Conservation (phyloP, 1,284 basidiomycete genomes). For the Sporisorium exsertum region DNA sequence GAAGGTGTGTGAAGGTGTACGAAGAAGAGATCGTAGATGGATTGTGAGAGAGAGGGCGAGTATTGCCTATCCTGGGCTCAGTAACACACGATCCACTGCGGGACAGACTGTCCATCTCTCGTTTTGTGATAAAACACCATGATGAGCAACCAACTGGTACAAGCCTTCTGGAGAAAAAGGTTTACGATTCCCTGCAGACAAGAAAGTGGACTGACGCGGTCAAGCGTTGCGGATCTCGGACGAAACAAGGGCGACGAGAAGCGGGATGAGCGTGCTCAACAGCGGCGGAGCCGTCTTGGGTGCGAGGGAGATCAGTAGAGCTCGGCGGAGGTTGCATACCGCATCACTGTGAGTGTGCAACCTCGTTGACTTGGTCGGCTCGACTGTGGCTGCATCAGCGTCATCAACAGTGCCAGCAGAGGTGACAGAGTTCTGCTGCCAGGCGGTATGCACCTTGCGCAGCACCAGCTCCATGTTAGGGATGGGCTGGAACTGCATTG, state of each 20-base stretch:
- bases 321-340: constrained; percentile 32
- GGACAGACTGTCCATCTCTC: too few relatives aligned
- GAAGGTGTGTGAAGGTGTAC: too few relatives aligned
- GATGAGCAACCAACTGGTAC: too few relatives aligned
- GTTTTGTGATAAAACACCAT: too few relatives aligned
- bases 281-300: not conserved
- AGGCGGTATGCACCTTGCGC: constrained; percentile 8
- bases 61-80: too few relatives aligned
- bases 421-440: not conserved
- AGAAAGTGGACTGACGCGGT: not conserved
- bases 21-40: too few relatives aligned
- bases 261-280: constrained; percentile 15
- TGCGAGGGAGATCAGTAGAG: constrained; percentile 24
- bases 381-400: too few relatives aligned
- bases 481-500: constrained; percentile 36
- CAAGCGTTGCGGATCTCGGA: not conserved
- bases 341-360: not conserved
- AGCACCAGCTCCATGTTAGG: constrained; percentile 32
- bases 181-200: too few relatives aligned
- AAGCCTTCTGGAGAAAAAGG: too few relatives aligned
- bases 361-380: too few relatives aligned
- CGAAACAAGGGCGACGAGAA: not conserved
- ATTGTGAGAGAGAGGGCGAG: too few relatives aligned
- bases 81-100: too few relatives aligned
- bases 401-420: not conserved